phyloP scores from a whole-genome alignment of 305 asterid genomes.

The Fraxinus sp. region DNA sequence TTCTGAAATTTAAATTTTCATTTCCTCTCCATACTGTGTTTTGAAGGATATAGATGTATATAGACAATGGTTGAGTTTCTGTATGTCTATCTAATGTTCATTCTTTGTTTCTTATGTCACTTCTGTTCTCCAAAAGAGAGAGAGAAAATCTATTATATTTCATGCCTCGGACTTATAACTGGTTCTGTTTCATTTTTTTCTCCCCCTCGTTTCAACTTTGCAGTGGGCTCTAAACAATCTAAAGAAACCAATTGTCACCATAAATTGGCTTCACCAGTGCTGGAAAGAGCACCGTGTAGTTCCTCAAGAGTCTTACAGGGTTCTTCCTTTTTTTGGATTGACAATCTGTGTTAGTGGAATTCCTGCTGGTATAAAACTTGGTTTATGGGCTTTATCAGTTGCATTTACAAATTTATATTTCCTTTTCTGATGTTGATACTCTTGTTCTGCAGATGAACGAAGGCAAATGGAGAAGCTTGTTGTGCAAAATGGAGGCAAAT shows the following conservation, averaged over 20 bases:
- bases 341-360: constrained; percentile 77
- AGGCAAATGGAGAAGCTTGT: constrained; percentile 76
- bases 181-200: constrained; percentile 23
- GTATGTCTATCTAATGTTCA: not conserved
- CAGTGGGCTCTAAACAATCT: constrained; percentile 83
- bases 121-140: not conserved
- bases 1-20: not conserved
- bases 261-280: constrained; percentile 83
- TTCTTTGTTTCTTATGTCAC: not conserved
- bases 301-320: constrained; percentile 82
- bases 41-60: not conserved
- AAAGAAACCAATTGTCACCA: constrained; percentile 80
- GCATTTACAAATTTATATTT: constrained; percentile 1
- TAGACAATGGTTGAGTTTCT: constrained; percentile 14
- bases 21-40: not conserved
- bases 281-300: constrained; percentile 99
- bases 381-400: constrained; percentile 5
- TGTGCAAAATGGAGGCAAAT: constrained; percentile 79
- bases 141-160: constrained; percentile 1
- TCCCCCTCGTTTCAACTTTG: constrained; percentile 24
- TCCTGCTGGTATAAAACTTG: constrained; percentile 59
- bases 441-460: constrained; percentile 61
- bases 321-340: constrained; percentile 88
- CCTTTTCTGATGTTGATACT: constrained; percentile 6
- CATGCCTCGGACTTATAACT: constrained; percentile 19